These are phyloP conservation scores for Cydonia oblonga DNA, from an alignment of 331 rosid genomes.

Conservation along the genomic window DNA sequence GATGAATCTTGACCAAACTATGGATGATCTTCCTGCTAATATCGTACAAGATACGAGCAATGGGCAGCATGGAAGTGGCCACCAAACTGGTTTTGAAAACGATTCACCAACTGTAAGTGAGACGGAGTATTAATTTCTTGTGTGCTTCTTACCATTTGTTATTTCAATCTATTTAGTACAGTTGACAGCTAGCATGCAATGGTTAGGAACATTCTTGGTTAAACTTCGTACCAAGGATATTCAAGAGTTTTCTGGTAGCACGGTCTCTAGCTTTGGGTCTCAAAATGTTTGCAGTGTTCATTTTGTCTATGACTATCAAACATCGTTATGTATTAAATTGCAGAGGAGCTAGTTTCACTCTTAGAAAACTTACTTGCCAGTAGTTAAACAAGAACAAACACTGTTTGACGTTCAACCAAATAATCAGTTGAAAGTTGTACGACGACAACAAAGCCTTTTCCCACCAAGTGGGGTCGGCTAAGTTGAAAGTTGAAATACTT, in stretches of 20 bases:
- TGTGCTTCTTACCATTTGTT: neutral
- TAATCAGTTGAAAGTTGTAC: neutral
- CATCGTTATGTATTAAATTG: neutral
- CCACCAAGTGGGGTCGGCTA: too few relatives aligned
- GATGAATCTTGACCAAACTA: slow-evolving; percentile 24
- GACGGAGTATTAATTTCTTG: slow-evolving; percentile 1
- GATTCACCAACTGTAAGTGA: slow-evolving; percentile 16
- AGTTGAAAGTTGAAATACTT: neutral
- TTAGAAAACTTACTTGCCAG: neutral
- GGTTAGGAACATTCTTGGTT: neutral
- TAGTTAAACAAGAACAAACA: neutral
- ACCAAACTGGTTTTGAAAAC: too few relatives aligned
- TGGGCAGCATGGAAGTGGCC: too few relatives aligned
- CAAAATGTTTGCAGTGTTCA: neutral
- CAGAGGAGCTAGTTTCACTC: neutral
- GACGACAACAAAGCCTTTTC: too few relatives aligned
- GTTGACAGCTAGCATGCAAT: neutral
- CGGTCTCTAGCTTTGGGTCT: neutral
- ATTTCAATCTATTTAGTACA: neutral
- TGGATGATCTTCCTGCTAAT: slow-evolving; percentile 5
- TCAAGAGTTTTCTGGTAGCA: neutral
- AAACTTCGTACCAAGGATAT: neutral
- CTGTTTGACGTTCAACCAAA: neutral
- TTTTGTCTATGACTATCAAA: neutral
- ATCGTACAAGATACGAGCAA: neutral